Conservation (phyloP, 345 rosid species). For the Eutrema heterophyllum region DNA sequence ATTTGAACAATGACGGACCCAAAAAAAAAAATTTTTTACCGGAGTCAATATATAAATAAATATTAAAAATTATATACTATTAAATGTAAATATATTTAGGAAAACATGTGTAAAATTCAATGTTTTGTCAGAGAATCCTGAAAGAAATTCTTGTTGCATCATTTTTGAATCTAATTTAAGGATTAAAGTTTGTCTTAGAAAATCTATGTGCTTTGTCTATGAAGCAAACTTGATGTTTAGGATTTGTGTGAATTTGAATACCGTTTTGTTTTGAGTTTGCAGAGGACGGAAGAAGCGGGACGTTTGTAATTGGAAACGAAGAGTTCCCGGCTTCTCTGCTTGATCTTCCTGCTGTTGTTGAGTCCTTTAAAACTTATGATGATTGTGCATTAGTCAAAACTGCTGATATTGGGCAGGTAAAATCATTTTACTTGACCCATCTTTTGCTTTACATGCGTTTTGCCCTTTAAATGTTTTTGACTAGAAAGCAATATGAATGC, state of each 20-base stretch:
- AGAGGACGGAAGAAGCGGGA: constrained; percentile 92
- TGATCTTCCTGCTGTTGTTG: constrained; percentile 91
- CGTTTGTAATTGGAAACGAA: constrained; percentile 67
- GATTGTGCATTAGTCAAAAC: constrained; percentile 87
- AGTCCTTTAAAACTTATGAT: constrained; percentile 89
- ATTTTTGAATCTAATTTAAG: too few species aligned
- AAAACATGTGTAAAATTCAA: too few species aligned
- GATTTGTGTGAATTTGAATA: neutral
- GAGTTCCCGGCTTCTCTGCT: constrained; percentile 71
- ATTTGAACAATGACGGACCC: too few species aligned
- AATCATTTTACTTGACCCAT: neutral
- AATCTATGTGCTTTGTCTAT: neutral
- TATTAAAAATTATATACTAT: too few species aligned
- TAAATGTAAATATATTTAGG: too few species aligned
- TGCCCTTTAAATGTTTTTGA: neutral
- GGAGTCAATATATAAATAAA: too few species aligned
- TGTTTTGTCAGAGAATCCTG: too few species aligned
- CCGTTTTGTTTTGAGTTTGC: constrained; percentile 11
- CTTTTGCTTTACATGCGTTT: neutral
- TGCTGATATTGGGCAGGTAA: constrained; percentile 93
- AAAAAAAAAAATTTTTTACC: too few species aligned
- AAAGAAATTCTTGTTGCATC: too few species aligned
- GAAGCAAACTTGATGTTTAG: neutral
- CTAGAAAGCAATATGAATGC: neutral
- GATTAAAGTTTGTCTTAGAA: neutral